Evolutionary conservation across 208 protist species (phyloP), one percentile per base, ranked within the genome.

Genomic region (Leishmania guyanensis): DNA sequence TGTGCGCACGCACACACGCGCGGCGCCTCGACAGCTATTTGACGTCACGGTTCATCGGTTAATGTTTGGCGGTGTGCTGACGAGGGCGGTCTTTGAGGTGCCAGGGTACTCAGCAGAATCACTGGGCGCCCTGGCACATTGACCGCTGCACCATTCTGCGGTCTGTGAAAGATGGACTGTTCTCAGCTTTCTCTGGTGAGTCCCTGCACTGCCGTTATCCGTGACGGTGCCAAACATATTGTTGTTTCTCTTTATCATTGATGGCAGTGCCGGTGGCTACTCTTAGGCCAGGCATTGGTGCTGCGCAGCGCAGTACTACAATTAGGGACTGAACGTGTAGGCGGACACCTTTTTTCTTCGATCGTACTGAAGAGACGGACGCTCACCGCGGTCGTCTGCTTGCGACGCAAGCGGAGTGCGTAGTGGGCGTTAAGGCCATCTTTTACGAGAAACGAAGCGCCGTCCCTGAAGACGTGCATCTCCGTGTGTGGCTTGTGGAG

Each of bases 351-450:
- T 86, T 86, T 73, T 58, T 85, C 5, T 89, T 92, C 79, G 80
- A 87, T 46, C 86, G 90, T 78, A 77, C 77, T 14, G 78, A 91
- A 48, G 84, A 94, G 60, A 82, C 85, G 17, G 91, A 90, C 62
- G 83, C 89, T 56, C 91, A 94, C 74, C 85, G 91, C 39, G 91
- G 91, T 36, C 82, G 33, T 12, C 77, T 92, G 36, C 33, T 94
- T 43, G 43, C 75, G 29, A 70, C 79, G 33, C 91, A 94, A 66
- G 89, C 89, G 10, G 83, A 84, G 64, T 92, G 90, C 85, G 82
- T 87, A 22, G 78, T 81, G 3, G 65, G 91, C n/a, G 80, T 84
- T 8, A 78, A 75, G 69, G 72, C 72, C 9, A 79, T 81, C 26
- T 53, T 86, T 22, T 58, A 17, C 16, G 54, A 72, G 36, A 46